A percentile compares a stretch with the other conserved stretches of the same genome.
These are phyloP conservation scores for Diaporthe sp. DNA, from an alignment of 2,329 filamentous ascomycete species.

Conservation along the genomic window DNA sequence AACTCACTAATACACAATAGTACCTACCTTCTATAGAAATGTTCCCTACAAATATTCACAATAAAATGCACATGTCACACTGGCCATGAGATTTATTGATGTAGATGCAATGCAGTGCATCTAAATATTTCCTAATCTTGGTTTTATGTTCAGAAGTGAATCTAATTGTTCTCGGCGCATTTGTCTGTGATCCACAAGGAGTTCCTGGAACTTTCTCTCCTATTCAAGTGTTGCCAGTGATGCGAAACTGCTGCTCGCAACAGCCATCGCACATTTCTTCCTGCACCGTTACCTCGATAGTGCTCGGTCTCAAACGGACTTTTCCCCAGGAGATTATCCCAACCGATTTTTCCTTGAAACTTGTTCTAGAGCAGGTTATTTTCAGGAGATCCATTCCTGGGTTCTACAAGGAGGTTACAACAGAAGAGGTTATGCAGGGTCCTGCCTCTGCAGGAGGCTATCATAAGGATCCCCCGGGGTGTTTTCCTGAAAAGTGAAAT, in stretches of 20 bases:
- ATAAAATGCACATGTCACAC: too few species aligned
- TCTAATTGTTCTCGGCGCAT: not conserved
- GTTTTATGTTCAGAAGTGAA: not conserved
- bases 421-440: not conserved
- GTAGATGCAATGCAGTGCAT: not conserved
- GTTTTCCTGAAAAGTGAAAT: not conserved
- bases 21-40: not conserved
- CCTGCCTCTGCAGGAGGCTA: not conserved
- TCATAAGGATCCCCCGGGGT: not conserved
- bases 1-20: not conserved
- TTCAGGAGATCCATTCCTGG: not conserved
- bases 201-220: not conserved
- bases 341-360: not conserved
- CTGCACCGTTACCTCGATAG: not conserved
- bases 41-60: too few species aligned
- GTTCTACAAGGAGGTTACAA: not conserved
- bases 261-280: not conserved
- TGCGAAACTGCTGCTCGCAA: too few species aligned
- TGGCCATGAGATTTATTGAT: not conserved
- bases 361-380: not conserved
- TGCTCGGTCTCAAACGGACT: not conserved
- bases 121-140: not conserved
- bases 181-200: not conserved
- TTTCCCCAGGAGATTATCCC: not conserved
- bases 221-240: not conserved